Evolutionary conservation across 2,329 filamentous ascomycete genomes (phyloP).

Genomic region (Hypomyces rosellus): DNA sequence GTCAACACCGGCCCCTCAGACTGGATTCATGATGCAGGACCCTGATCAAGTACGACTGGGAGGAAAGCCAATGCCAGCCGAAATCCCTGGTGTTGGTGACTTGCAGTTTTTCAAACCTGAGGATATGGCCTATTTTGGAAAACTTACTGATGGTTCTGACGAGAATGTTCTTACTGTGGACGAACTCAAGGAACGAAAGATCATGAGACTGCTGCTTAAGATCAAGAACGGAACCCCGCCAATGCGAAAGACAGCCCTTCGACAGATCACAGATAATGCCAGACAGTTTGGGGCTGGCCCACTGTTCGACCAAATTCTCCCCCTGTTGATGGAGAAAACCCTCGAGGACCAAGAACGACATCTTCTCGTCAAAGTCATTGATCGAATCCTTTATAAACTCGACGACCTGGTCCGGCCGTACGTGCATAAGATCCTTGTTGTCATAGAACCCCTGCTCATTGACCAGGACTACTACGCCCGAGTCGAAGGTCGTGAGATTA

Average conservation of each 20-base stretch:
- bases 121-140: slow-evolving; percentile 98
- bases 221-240: slow-evolving; percentile 99
- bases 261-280: slow-evolving; percentile 96
- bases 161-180: slow-evolving; percentile 90
- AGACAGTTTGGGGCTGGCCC: slow-evolving; percentile 90
- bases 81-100: slow-evolving; percentile 93
- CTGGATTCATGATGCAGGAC: slow-evolving; percentile 97
- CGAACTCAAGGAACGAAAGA: slow-evolving; percentile 95
- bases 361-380: slow-evolving; percentile 97
- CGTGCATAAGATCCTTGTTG: slow-evolving; percentile 96
- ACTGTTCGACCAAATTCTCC: slow-evolving; percentile 95
- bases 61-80: slow-evolving; percentile 86
- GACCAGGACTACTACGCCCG: slow-evolving; percentile 99
- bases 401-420: slow-evolving; percentile 94
- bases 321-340: slow-evolving; percentile 95
- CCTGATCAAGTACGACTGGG: slow-evolving; percentile 75
- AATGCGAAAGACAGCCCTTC: slow-evolving; percentile 95
- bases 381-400: slow-evolving; percentile 95
- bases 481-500: slow-evolving; percentile 97
- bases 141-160: slow-evolving; percentile 88
- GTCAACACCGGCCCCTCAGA: slow-evolving; percentile 66
- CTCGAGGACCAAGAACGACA: slow-evolving; percentile 97
- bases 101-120: slow-evolving; percentile 97
- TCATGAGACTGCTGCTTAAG: slow-evolving; percentile 93
- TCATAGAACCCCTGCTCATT: slow-evolving; percentile 97